Conservation (phyloP, 192 early-diverging fungal species). For the Geranomyces variabilis region DNA sequence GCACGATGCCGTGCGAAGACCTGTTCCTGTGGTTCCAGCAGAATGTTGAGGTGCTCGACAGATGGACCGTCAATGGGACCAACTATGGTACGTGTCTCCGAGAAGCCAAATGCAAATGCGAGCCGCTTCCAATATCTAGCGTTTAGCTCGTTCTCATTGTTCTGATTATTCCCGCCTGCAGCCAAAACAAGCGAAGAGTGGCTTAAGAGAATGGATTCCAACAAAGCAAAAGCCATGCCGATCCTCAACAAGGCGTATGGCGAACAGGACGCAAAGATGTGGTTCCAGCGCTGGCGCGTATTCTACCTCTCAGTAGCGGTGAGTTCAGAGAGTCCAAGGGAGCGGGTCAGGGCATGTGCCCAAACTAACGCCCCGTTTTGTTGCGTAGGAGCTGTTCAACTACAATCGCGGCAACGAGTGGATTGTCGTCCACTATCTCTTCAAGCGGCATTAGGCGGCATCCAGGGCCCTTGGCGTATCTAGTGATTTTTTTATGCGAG, state of each 20-base stretch:
- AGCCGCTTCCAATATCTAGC: neutral
- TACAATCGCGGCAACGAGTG: constrained; percentile 63
- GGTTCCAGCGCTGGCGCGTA: constrained; percentile 68
- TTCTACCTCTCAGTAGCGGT: constrained; percentile 62
- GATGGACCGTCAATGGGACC: constrained; percentile 63
- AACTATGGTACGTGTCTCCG: constrained; percentile 49
- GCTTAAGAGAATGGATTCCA: constrained; percentile 54
- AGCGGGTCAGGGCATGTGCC: neutral
- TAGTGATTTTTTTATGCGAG: no score
- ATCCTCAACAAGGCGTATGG: constrained; percentile 55
- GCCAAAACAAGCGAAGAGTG: constrained; percentile 57
- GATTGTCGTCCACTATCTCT: constrained; percentile 66
- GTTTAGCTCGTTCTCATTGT: neutral
- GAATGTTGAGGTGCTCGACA: constrained; percentile 54
- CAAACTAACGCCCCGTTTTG: no score
- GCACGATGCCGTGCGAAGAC: constrained; percentile 56
- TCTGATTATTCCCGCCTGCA: neutral
- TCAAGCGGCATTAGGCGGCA: constrained; percentile 41
- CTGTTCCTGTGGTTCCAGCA: constrained; percentile 65
- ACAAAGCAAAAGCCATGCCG: constrained; percentile 45
- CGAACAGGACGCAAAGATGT: constrained; percentile 44
- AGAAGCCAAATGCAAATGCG: no score
- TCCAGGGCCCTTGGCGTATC: no score
- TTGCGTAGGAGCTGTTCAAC: constrained; percentile 50
- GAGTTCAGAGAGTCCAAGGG: neutral